Base-by-base conservation (phyloP, 768 basidiomycete species). In the Lactarius sp. region DNA sequence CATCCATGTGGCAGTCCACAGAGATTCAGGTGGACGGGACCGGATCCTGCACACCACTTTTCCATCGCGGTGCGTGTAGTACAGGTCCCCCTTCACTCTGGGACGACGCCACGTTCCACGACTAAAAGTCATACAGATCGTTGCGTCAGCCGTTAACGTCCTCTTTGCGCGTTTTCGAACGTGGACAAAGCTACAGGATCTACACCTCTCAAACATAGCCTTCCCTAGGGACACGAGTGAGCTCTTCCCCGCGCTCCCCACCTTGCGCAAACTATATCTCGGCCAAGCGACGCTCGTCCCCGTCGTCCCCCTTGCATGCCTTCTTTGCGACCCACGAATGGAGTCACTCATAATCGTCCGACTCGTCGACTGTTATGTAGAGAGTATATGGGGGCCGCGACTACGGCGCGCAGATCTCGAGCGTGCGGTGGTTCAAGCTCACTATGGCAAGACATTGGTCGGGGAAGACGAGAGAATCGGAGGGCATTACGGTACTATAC, bases 21-120 rank as follows among this genome's bases (percentile, higher is more conserved):
- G 51, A 70, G 66, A 22, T 85, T 85, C 67, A 73, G 73, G 22
- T 86, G 85, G 85, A 80, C 75, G n/a, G 81, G 83, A 3, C 83
- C 82, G 4, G 83, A 84, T 68, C 83, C 84, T 31, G 80, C 78
- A 13, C 83, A 86, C 62, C 81, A 85, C 66, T 83, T 85, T 68
- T 84, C 84, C 1, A 82, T 75, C n/a, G 83, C 84, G 36, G 85
- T 85, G 68, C 67, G 81, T 76, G 34, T 52, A n/a, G 7, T 18
- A 46, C 55, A 47, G 14, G 42, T 1, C 8, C 61, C 52, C 37
- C 9, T 31, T 37, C 2, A 41, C 36, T 13, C 36, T 13, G 20
- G 22, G 22, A 27, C 51, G 33, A 1, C 5, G n/a, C 34, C 52
- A 44, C 44, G 33, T 52, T 50, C 50, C 22, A 18, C 41, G 39